Percentiles rank a stretch among this genome's conserved stretches.
Conservation (phyloP, 169 alveolate species). For the Neospora caninum region DNA sequence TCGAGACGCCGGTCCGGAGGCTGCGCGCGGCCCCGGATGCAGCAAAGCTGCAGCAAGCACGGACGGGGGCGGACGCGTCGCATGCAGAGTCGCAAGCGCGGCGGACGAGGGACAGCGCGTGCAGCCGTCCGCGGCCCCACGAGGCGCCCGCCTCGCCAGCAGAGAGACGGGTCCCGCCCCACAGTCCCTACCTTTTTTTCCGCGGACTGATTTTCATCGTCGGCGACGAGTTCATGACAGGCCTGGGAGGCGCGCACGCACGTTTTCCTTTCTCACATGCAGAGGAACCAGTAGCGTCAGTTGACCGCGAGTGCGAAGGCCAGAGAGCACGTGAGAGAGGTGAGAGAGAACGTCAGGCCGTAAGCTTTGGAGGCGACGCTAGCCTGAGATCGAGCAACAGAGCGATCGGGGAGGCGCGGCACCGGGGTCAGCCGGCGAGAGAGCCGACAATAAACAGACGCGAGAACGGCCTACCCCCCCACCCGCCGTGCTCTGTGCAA, state of each 20-base stretch:
- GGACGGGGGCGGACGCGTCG: too few species aligned
- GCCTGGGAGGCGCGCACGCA: not conserved
- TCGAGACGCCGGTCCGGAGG: too few species aligned
- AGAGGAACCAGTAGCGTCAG: not conserved
- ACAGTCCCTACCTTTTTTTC: not conserved
- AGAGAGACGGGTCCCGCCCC: not conserved
- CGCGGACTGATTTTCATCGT: slow-evolving; percentile 7
- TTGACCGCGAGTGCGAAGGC: not conserved
- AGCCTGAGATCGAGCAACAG: not conserved
- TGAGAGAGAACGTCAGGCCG: not conserved
- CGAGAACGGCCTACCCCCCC: not conserved
- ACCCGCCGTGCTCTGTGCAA: not conserved
- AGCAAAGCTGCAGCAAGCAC: too few species aligned
- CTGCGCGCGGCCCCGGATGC: too few species aligned
- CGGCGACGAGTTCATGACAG: slow-evolving; percentile 35
- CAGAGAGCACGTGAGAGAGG: not conserved
- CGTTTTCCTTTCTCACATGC: not conserved
- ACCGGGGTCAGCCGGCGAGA: not conserved
- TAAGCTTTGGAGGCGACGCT: not conserved
- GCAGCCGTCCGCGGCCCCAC: too few species aligned
- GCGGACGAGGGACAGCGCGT: too few species aligned
- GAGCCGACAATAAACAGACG: not conserved
- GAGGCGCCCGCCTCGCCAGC: too few species aligned
- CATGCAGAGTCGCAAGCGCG: too few species aligned
- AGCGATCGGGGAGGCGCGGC: not conserved